Conservation (phyloP, 169 alveolate species). For the Perkinsus chesapeaki region DNA sequence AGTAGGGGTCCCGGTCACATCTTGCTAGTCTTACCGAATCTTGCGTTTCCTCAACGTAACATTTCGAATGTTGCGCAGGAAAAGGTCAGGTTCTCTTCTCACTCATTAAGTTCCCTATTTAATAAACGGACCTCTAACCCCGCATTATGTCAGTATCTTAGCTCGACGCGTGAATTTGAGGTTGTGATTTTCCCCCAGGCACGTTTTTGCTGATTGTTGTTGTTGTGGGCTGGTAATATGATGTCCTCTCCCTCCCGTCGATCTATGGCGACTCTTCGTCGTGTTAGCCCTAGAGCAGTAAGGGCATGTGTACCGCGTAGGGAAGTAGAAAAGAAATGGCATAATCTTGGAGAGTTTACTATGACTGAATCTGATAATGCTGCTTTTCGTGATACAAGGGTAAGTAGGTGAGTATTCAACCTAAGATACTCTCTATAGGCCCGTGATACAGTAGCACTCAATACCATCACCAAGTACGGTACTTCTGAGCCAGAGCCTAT, state of each 20-base stretch:
- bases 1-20: not conserved
- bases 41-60: not conserved
- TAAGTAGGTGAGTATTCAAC: not conserved
- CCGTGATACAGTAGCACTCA: not conserved
- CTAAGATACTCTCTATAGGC: not conserved
- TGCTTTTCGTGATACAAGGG: not conserved
- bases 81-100: too few relatives aligned
- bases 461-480: not conserved
- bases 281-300: not conserved
- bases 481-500: not conserved
- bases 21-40: not conserved
- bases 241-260: not conserved
- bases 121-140: too few relatives aligned
- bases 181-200: too few relatives aligned
- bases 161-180: too few relatives aligned
- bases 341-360: slow-evolving; percentile 2
- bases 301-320: not conserved
- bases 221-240: not conserved
- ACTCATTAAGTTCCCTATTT: too few relatives aligned
- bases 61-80: not conserved
- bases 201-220: not conserved
- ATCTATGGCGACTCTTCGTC: not conserved
- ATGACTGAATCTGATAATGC: not conserved
- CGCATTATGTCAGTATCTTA: too few relatives aligned
- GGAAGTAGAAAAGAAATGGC: not conserved